Base-by-base conservation (phyloP, 2,329 filamentous ascomycete species). In the Fusarium sp. region DNA sequence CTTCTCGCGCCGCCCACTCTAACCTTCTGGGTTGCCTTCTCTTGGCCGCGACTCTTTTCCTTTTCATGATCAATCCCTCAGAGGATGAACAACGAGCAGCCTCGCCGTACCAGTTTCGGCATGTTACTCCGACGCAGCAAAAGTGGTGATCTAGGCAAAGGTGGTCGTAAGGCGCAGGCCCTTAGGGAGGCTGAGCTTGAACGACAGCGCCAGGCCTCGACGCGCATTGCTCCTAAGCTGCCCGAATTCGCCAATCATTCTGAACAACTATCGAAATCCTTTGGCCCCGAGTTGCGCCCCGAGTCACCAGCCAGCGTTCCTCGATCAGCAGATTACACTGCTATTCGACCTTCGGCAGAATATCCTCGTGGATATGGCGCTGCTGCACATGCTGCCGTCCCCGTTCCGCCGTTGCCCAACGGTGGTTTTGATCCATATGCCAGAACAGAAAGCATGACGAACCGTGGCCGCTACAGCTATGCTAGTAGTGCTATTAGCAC, bases 391-490 rank as follows among this genome's bases (percentile, higher is more conserved):
- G 83, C 81, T 70, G 82, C 81, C 38, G 78, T 86, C 52, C 87
- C 90, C 48, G 82, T 88, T 49, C 90, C 90, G 60, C 90, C 91
- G 4, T 85, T 92, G 59, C 90, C 90, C 52, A 88, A 85, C 80
- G 88, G 88, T 66, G 88, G 88, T 78, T 87, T 89, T 72, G 94
- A 97, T 78, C 93, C 94, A 20, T 96, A 96, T 80, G 91, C 93
- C 51, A 90, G 94, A 73, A 92, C 93, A 41, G 94, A 97, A 86
- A 98, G 96, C 87, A 98, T 98, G 94, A 95, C 96, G 77, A 92
- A 98, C 83, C 94, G 96, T 77, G 95, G 96, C 69, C 93, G 96
- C 75, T 98, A 97, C 85, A 98, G 95, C 85, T 98, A 98, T 84
- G 95, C 96, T 65, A 97, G 94, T 85, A 97, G 93, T 83, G 93